These are phyloP conservation scores for Angomonas deanei DNA, from an alignment of 208 protist species.

Conservation along the genomic window DNA sequence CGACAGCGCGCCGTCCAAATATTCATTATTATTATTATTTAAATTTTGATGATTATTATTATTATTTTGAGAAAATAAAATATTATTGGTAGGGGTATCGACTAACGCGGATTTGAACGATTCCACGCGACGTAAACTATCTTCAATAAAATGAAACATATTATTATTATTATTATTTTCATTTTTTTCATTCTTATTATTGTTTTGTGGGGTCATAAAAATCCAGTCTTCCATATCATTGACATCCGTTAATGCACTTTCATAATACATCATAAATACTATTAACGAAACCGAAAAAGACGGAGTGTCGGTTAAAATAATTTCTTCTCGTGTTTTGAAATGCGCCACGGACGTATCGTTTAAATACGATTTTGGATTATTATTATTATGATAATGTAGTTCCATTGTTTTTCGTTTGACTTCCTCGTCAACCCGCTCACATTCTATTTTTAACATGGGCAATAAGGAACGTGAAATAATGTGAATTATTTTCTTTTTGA, in stretches of 20 bases:
- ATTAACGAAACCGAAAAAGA: conserved; percentile 25
- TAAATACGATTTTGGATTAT: neutral
- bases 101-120: conserved; percentile 40
- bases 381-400: neutral
- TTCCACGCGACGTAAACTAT: conserved; percentile 30
- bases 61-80: too few species aligned
- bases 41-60: too few species aligned
- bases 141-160: conserved; percentile 11
- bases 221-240: neutral
- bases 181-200: neutral
- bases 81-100: conserved; percentile 40
- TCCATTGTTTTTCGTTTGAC: neutral
- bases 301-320: conserved; percentile 14
- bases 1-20: conserved; percentile 52
- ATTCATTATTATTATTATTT: too few species aligned
- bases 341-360: neutral
- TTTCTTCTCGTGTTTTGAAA: neutral
- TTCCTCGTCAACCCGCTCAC: neutral
- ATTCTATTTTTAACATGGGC: neutral
- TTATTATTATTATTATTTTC: neutral
- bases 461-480: neutral
- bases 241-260: neutral
- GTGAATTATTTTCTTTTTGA: neutral
- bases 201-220: neutral
- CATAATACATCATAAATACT: conserved; percentile 7